Conservation (phyloP, 805 yeast genomes). For the Yarrowia hollandica region DNA sequence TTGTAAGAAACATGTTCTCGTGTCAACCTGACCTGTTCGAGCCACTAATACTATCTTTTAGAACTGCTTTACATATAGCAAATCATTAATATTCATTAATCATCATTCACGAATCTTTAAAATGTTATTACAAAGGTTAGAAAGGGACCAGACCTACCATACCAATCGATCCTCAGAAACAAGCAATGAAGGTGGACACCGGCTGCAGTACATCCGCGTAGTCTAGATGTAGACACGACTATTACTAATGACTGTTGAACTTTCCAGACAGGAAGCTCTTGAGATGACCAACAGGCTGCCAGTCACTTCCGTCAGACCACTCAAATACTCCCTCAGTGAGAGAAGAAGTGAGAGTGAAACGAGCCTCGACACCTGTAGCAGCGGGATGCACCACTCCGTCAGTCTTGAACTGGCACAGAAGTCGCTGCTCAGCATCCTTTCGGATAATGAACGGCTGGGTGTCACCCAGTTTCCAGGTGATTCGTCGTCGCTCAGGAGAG, state of each 20-base stretch:
- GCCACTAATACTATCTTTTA: no score
- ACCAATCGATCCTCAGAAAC: no score
- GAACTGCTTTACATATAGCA: no score
- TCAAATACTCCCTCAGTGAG: constrained; percentile 17
- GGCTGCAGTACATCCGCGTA: constrained; percentile 7
- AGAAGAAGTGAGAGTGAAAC: constrained; percentile 34
- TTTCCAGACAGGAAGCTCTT: constrained; percentile 23
- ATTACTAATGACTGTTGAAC: constrained; percentile 24
- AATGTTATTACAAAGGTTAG: constrained; percentile 9
- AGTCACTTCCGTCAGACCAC: constrained; percentile 32
- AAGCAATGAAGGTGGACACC: background rate
- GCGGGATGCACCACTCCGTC: constrained; percentile 69
- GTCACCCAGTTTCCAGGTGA: constrained; percentile 74
- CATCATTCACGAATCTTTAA: background rate
- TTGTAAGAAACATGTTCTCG: no score
- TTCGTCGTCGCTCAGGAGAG: constrained; percentile 79
- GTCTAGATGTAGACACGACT: constrained; percentile 21
- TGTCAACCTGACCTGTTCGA: no score
- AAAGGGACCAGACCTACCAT: background rate
- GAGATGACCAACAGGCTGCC: constrained; percentile 25
- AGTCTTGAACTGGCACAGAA: constrained; percentile 85
- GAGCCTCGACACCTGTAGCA: constrained; percentile 69
- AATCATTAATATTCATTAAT: no score
- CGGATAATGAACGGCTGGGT: constrained; percentile 43
- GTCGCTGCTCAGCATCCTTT: constrained; percentile 56